These are phyloP conservation scores for Yarrowia keelungensis DNA, from an alignment of 805 yeast genomes.

Conservation along the genomic window DNA sequence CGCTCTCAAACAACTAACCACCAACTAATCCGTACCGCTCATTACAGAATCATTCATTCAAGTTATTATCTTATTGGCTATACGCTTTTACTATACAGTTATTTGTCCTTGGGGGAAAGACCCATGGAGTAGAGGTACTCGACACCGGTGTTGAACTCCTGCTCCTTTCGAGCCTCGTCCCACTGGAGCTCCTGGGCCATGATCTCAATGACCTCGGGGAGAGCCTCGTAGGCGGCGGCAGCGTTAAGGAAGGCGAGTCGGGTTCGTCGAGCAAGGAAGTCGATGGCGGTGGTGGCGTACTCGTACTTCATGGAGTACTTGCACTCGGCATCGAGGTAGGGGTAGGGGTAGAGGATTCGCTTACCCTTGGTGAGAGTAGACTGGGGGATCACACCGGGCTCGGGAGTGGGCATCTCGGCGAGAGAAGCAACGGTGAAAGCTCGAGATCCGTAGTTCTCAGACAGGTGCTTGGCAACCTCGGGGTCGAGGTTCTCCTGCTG, in stretches of 20 bases:
- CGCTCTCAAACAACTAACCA: too few relatives aligned
- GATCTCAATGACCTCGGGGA: conserved; percentile 83
- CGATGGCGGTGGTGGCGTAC: conserved; percentile 85
- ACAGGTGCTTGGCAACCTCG: conserved; percentile 78
- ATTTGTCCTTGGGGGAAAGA: conserved; percentile 41
- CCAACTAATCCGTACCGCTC: too few relatives aligned
- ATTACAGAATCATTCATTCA: not conserved
- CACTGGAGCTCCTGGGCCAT: conserved; percentile 83
- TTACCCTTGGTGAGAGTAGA: conserved; percentile 48
- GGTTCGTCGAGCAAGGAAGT: conserved; percentile 90
- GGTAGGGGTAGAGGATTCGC: conserved; percentile 67
- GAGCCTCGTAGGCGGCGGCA: conserved; percentile 76
- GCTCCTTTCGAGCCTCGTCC: conserved; percentile 64
- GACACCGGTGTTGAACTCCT: conserved; percentile 53
- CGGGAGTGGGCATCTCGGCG: conserved; percentile 46
- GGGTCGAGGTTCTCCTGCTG: conserved; percentile 78
- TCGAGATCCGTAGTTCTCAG: conserved; percentile 88
- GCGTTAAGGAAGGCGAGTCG: conserved; percentile 92
- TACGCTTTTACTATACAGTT: conserved; percentile 36
- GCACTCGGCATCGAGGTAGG: conserved; percentile 85
- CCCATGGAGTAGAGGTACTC: conserved; percentile 54
- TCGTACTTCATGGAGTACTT: conserved; percentile 81
- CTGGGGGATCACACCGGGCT: conserved; percentile 45
- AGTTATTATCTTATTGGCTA: conserved; percentile 26
- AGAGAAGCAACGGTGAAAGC: conserved; percentile 73